These are phyloP conservation scores for Mentha longifolia DNA, from an alignment of 257 asterid species.

Conservation along the genomic window DNA sequence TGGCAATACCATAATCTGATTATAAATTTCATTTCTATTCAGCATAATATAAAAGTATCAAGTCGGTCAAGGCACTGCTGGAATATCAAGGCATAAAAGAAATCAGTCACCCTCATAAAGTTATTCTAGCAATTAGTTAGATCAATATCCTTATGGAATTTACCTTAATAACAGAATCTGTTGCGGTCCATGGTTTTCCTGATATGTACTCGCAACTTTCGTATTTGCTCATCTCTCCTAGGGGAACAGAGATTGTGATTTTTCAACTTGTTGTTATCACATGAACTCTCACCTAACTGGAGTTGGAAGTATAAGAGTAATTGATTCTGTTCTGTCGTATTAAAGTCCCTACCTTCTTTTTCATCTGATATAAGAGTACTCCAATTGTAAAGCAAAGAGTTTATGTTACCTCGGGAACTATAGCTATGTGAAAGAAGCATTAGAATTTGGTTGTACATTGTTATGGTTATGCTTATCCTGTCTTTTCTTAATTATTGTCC, in stretches of 20 bases:
- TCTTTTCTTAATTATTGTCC: slow-evolving; percentile 11
- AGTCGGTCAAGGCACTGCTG: neutral
- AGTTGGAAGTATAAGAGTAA: slow-evolving; percentile 2
- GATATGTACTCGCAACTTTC: slow-evolving; percentile 1
- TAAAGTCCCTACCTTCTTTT: neutral
- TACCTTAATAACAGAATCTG: neutral
- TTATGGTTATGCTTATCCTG: too few relatives aligned
- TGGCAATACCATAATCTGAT: slow-evolving; percentile 16
- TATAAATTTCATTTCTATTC: slow-evolving; percentile 1
- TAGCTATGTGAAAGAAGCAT: neutral
- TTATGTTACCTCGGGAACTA: neutral
- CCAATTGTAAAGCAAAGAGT: neutral
- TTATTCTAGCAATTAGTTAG: slow-evolving; percentile 1
- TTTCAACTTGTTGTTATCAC: slow-evolving; percentile 2
- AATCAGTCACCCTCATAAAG: neutral
- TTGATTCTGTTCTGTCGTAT: neutral
- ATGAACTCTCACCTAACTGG: slow-evolving; percentile 21
- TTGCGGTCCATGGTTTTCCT: slow-evolving; percentile 10
- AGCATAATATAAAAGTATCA: slow-evolving; percentile 16
- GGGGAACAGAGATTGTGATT: slow-evolving; percentile 6
- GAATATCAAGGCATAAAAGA: neutral
- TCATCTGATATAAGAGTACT: neutral
- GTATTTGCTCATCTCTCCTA: slow-evolving; percentile 2
- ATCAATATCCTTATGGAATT: slow-evolving; percentile 16
- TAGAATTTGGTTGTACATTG: neutral